Evolutionary conservation across 23 red algal species (phyloP).

Genomic region (Gracilaria domingensis): DNA sequence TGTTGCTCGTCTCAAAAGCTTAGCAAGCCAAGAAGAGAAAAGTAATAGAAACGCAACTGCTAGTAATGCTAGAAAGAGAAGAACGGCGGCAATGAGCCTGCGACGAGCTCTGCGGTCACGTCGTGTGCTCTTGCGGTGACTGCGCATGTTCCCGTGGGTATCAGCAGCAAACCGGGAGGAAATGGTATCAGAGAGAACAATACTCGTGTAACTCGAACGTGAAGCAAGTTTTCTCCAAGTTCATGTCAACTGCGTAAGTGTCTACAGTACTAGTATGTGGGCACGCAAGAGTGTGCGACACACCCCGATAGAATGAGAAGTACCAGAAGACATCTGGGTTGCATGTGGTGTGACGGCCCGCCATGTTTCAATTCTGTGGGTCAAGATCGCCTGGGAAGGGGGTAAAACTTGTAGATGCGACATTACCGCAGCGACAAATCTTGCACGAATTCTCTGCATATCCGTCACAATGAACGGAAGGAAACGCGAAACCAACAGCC

Average conservation of each 20-base stretch:
- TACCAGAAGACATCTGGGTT: too few species aligned
- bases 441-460: too few species aligned
- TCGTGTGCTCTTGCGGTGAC: neutral
- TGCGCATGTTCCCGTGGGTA: neutral
- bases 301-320: too few species aligned
- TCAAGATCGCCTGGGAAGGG: too few species aligned
- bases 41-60: slow-evolving; percentile 8
- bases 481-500: neutral
- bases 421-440: too few species aligned
- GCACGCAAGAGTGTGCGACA: neutral
- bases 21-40: slow-evolving; percentile 15
- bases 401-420: too few species aligned
- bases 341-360: neutral
- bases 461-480: too few species aligned
- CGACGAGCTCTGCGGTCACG: neutral
- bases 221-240: neutral
- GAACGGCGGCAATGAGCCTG: slow-evolving; percentile 8
- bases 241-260: neutral
- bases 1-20: neutral
- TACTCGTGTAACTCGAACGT: neutral
- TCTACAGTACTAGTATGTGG: neutral
- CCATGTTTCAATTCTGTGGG: neutral
- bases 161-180: neutral
- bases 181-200: neutral
- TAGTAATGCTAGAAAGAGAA: neutral